Evolutionary conservation across 257 asterid species (phyloP), one percentile per base, ranked within the genome.

Genomic region (Misopates orontium): DNA sequence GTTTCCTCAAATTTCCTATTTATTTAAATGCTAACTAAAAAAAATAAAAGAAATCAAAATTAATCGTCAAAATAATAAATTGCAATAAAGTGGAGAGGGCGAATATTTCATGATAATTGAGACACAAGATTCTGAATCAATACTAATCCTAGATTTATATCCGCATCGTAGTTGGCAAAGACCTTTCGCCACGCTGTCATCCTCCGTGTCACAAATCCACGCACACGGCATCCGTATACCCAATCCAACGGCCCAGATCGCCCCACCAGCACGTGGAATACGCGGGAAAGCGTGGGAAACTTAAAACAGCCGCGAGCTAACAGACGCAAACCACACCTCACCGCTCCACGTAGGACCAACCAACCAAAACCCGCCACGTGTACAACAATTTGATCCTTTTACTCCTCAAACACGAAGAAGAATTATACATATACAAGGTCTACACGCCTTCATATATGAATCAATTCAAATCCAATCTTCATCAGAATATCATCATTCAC

Each of bases 221-320:
- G n/a, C 41, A 10, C 0, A 18, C n/a, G 22, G 69, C 71, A 71
- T n/a, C 24, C 44, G 62, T 47, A 41, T 3, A 21, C 9, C 25
- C 4, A 31, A 77, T 60, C 78, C 14, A 14, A 77, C 73, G 16
- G 73, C 23, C 0, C 0, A 8, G 22, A 21, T 55, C 12, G 8
- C 5, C 11, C 17, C 21, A 44, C 8, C 7, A 80, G 78, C 75
- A 71, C 74, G 91, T 68, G 56, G 25, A 47, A 64, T 40, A 3
- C 0, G 5, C 42, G 53, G 8, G 70, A 67, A 73, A 73, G 56
- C 89, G 84, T 88, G 96, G 56, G 23, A 6, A 73, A 64, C 77
- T 45, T 31, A 69, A 52, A 54, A 16, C 40, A 6, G 17, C 51
- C 80, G 22, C 82, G 71, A 41, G 72, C 79, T 39, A 31, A 25